Base-by-base conservation (phyloP, 352 stramenopile species). In the Globisporangium middletonii region DNA sequence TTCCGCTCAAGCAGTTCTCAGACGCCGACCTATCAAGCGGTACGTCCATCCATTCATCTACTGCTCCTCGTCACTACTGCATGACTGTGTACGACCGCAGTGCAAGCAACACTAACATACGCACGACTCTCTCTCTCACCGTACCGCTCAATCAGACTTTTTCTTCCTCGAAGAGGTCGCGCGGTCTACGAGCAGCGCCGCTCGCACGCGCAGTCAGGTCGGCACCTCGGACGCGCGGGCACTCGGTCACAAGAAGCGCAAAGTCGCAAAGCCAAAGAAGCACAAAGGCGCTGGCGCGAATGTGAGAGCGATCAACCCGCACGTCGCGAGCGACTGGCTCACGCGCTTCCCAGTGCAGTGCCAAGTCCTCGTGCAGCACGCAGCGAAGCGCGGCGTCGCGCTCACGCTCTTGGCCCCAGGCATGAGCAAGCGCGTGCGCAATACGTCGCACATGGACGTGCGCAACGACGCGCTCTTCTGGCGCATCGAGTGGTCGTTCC, bases 401-500 rank as follows among this genome's bases (percentile, higher is more conserved):
- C 59, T 94, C 44, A 91, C 79, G 26, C 52, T 94, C 12, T 67
- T 92, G 8, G 82, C 85, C 18, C 79, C 82, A 0, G 85, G 85
- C 5, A 94, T 94, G 85, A 91, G 73, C 61, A 92, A 92, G 45
- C 82, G 78, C 43, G 53, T 67, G 18, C 68, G 76, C 35, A 94
- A 92, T 58, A 87, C 82, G 23, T 92, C 82, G 19, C 87, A 77
- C 51, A 83, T 91, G 71, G 71, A 92, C 51, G 77, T 61, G 4
- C 89, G 88, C 56, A 71, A 70, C 23, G 67, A 75, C 13, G 73
- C 62, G 6, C 55, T 94, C 37, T 88, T 65, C 44, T 94, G 85
- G 85, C 78, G 85, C 16, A 51, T 94, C n/a, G 85, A 94, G 50
- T 90, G 83, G 79, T 30, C 48, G 9, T 94, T 94, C 57, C 74